These are phyloP conservation scores for Kazachstania taianensis DNA, from an alignment of 805 yeast species.

Conservation along the genomic window DNA sequence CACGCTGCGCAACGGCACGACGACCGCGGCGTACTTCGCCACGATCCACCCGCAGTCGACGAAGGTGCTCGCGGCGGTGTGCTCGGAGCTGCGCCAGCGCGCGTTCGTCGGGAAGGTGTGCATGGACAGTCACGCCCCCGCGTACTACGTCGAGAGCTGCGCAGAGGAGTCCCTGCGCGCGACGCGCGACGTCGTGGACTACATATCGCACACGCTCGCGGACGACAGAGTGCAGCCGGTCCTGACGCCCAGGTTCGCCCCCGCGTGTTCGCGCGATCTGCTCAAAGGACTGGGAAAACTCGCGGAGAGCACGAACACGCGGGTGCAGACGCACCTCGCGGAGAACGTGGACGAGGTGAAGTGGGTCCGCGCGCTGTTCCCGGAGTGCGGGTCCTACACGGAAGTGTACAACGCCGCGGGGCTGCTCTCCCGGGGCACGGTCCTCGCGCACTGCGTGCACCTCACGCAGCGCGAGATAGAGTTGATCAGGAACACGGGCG, in stretches of 20 bases:
- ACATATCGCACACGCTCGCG: constrained; percentile 37
- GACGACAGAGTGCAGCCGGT: constrained; percentile 56
- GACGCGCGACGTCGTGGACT: constrained; percentile 47
- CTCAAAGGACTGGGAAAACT: constrained; percentile 54
- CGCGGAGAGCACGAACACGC: constrained; percentile 38
- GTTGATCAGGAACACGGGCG: constrained; percentile 40
- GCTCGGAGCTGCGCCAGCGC: constrained; percentile 63
- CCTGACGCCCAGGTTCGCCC: constrained; percentile 90
- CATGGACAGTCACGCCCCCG: constrained; percentile 80
- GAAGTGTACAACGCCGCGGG: constrained; percentile 62
- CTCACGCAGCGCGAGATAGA: constrained; percentile 53
- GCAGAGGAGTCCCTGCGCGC: constrained; percentile 43
- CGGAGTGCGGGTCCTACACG: constrained; percentile 58
- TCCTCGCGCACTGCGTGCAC: constrained; percentile 86
- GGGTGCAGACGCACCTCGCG: constrained; percentile 83
- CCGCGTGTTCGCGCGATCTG: constrained; percentile 61
- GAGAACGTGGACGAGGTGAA: constrained; percentile 70
- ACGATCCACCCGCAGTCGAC: constrained; percentile 76
- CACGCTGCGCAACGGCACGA: constrained; percentile 74
- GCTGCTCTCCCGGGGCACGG: constrained; percentile 54
- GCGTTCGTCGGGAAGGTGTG: constrained; percentile 91
- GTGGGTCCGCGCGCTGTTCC: constrained; percentile 65
- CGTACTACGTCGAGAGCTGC: constrained; percentile 54
- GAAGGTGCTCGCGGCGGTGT: constrained; percentile 62
- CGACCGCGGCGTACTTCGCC: constrained; percentile 86